These are phyloP conservation scores for Tulasnella sp. DNA, from an alignment of 768 basidiomycete species.

Conservation along the genomic window DNA sequence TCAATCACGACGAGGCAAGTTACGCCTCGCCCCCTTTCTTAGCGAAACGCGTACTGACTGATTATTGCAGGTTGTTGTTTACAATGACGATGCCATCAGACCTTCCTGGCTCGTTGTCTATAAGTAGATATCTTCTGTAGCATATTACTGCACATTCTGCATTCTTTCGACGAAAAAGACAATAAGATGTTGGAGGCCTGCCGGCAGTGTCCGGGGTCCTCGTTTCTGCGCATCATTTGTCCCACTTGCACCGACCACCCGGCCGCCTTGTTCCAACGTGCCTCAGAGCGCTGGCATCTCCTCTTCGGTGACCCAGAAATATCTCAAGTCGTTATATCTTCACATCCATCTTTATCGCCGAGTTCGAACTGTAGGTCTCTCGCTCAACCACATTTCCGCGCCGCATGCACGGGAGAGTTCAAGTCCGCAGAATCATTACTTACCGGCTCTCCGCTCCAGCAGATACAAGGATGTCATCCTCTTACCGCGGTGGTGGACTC, in stretches of 20 bases:
- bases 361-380: not conserved
- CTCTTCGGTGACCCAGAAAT: not conserved
- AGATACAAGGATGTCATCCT: not conserved
- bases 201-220: conserved; percentile 8
- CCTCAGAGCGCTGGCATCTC: not conserved
- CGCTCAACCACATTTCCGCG: not conserved
- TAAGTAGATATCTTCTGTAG: conserved; percentile 12
- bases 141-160: not conserved
- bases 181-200: not conserved
- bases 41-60: not conserved
- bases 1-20: conserved; percentile 21
- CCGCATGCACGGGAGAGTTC: not conserved
- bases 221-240: not conserved
- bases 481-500: not conserved
- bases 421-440: not conserved
- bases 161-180: not conserved
- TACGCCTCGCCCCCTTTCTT: not conserved
- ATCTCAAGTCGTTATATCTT: not conserved
- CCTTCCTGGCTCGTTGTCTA: conserved; percentile 24
- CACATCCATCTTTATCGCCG: not conserved
- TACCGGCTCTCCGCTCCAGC: not conserved
- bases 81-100: conserved; percentile 23
- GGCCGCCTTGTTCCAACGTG: not conserved
- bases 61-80: conserved; percentile 19
- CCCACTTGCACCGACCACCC: not conserved